These are phyloP conservation scores for Platanthera zijinensis DNA, from an alignment of 106 monocot genomes.

Conservation along the genomic window DNA sequence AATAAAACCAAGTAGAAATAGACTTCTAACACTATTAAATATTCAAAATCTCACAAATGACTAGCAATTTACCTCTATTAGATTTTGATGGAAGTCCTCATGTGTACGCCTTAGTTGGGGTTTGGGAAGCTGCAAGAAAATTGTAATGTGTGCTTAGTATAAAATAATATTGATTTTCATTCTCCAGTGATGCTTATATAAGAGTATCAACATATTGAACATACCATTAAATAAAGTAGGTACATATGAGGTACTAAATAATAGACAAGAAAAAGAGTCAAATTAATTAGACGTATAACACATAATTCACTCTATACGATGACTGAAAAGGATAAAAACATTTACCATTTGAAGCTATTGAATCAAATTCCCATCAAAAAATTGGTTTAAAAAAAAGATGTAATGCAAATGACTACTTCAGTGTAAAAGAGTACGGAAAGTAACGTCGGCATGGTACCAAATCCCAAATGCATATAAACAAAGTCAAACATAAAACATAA, in stretches of 20 bases:
- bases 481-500: not conserved
- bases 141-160: not conserved
- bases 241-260: not conserved
- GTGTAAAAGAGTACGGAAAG: not conserved
- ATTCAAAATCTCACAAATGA: not conserved
- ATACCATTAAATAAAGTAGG: not conserved
- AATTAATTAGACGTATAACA: no score
- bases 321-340: not conserved
- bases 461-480: not conserved
- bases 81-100: constrained; percentile 65
- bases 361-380: not conserved
- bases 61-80: constrained; percentile 45
- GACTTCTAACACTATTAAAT: not conserved
- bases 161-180: not conserved
- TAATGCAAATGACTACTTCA: not conserved
- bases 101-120: constrained; percentile 70
- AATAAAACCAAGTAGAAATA: no score
- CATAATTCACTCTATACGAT: not conserved
- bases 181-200: not conserved
- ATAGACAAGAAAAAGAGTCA: not conserved
- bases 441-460: not conserved
- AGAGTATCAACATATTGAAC: not conserved
- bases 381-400: not conserved
- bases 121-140: constrained; percentile 71
- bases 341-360: not conserved